Evolutionary conservation across 306 rosid species (phyloP), one percentile per base, ranked within the genome.

Genomic region (Alnus rubra): DNA sequence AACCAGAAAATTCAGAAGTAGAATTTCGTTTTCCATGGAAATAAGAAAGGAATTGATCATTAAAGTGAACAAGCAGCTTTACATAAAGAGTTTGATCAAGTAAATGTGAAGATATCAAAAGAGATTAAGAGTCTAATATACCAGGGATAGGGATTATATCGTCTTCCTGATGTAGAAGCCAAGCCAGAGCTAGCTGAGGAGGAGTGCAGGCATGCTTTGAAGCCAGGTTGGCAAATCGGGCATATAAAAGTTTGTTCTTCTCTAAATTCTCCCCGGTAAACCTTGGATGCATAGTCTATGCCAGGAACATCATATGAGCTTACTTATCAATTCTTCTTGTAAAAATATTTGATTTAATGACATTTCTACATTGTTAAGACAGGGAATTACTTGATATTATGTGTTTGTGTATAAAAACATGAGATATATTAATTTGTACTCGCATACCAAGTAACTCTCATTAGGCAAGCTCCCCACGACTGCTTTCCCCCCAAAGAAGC

Each of bases 121-220:
- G 47, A 45, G 23, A 73, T 35, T 54, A 7, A 13, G 45, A 42
- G 73, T 37, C 72, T 73, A 69, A 53, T 44, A 73, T 87, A 92
- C 92, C 97, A 23, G 94, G 97, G 68, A 92, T 88, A 54, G 97
- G 91, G 83, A 92, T 44, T 82, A 89, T 84, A 71, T 88, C 88
- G 60, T 82, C 86, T 76, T 88, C 91, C 81, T 87, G 97, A 79
- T 89, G 90, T 9, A 92, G 87, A 84, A 89, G 84, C 92, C 94
- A 89, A 12, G 97, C 91, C 70, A 92, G 76, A 74, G 91, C 94
- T 79, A 92, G 76, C 74, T 92, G 91, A 64, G 94, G 83, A 72
- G 87, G 90, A 68, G 87, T 76, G 79, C 91, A 88, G 11, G 79
- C 81, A 82, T 87, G 87, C 72, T 84, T 87, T 42, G 82, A 77